Evolutionary conservation across 257 asterid species (phyloP), one percentile per base, ranked within the genome.

Genomic region (Salvia rosmarinus): DNA sequence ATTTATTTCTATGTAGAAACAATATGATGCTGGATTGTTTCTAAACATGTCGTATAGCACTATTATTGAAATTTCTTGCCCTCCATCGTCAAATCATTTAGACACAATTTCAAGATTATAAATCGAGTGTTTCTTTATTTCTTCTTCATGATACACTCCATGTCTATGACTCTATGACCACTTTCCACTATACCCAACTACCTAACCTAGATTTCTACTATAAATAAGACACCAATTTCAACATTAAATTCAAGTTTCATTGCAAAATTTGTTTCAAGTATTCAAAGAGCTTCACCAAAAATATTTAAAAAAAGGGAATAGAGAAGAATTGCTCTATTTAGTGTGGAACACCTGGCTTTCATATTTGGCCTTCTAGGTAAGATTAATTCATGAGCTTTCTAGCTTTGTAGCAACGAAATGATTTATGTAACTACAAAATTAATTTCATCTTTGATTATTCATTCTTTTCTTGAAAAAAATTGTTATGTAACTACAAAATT

Each of bases 331-430:
- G 82, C 85, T 46, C 51, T 77, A 2, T 75, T 79, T 34, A 83
- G 78, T 40, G 66, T 4, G 71, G 75, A 83, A 35, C 54, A 71
- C 43, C 76, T 87, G 80, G 86, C 87, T 64, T 80, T 80, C 79
- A 59, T 85, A 14, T 85, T 87, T 71, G 95, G 95, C 71, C 83
- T 85, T 17, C 74, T 84, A 30, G 95, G 95, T 85, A 85, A 35
- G 28, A 56, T 14, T 23, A 21, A 43, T 35, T 37, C 23, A 14
- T 12, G 4, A 54, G 7, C 21, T 40, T 78, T 52, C 10, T 37
- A 12, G n/a, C 1, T 30, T 4, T 51, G 40, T n/a, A 20, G 56
- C 2, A 25, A n/a, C 37, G 9, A 37, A 59, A 6, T 34, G 12
- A 10, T 35, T 17, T 46, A 13, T 0, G 10, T 17, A 55, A 43